A percentile compares a stretch with the other conserved stretches of the same genome.
Conservation (phyloP, 1,284 basidiomycete species). For the Exobasidium rhododendri region DNA sequence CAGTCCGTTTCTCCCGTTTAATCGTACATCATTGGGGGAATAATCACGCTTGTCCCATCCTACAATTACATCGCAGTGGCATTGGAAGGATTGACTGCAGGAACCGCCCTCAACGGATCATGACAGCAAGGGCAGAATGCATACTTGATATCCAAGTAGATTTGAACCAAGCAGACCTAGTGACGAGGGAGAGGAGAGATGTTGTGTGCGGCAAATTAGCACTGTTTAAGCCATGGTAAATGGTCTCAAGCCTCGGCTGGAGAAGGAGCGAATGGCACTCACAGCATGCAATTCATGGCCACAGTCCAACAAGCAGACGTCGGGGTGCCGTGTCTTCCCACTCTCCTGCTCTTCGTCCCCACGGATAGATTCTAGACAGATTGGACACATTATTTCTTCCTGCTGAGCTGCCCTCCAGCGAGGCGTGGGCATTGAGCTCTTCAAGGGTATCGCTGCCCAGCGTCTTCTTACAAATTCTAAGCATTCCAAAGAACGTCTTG, state of each 20-base stretch:
- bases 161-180: slow-evolving; percentile 33
- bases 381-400: slow-evolving; percentile 32
- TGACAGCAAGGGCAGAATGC: slow-evolving; percentile 31
- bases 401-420: slow-evolving; percentile 18
- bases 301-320: slow-evolving; percentile 32
- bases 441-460: slow-evolving; percentile 30
- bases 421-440: background rate
- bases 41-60: too few species aligned
- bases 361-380: slow-evolving; percentile 33
- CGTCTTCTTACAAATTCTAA: slow-evolving; percentile 35
- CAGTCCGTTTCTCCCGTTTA: too few species aligned
- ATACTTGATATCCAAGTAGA: slow-evolving; percentile 26
- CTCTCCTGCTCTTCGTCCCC: too few species aligned
- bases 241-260: too few species aligned
- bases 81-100: too few species aligned
- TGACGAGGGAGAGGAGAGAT: too few species aligned
- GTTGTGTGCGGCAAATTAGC: too few species aligned
- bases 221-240: too few species aligned
- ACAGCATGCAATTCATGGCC: slow-evolving; percentile 32
- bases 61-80: too few species aligned
- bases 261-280: background rate
- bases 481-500: slow-evolving; percentile 31
- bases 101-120: background rate
- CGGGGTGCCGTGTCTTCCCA: too few species aligned
- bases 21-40: too few species aligned